Evolutionary conservation across 2,329 filamentous ascomycete species (phyloP).

Genomic region (Fonsecaea pugnacius): DNA sequence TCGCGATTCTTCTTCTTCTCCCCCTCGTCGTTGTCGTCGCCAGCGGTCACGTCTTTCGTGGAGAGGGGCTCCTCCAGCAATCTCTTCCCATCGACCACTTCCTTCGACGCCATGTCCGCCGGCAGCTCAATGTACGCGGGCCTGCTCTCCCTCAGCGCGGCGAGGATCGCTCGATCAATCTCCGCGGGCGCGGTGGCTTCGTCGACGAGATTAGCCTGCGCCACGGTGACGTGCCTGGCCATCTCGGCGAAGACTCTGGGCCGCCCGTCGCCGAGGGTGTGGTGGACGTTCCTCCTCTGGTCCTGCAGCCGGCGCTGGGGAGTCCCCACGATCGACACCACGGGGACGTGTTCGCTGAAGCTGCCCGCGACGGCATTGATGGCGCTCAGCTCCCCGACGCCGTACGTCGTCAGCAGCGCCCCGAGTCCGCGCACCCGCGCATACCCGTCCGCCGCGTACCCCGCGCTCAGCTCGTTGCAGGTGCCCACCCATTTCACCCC

Average conservation of each 20-base stretch:
- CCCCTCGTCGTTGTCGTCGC: conserved; percentile 69
- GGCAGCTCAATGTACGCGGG: conserved; percentile 63
- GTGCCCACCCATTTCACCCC: conserved; percentile 64
- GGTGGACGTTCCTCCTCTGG: conserved; percentile 45
- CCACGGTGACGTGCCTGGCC: conserved; percentile 54
- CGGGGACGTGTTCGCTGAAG: conserved; percentile 63
- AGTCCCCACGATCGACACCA: conserved; percentile 65
- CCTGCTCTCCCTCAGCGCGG: conserved; percentile 56
- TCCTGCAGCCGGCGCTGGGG: conserved; percentile 55
- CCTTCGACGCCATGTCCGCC: conserved; percentile 53
- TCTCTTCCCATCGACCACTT: conserved; percentile 62
- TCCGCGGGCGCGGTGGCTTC: conserved; percentile 51
- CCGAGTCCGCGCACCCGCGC: conserved; percentile 58
- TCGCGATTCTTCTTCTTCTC: conserved; percentile 53
- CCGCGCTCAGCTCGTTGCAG: conserved; percentile 66
- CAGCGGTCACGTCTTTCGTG: conserved; percentile 50
- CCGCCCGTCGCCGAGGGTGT: conserved; percentile 52
- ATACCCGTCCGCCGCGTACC: conserved; percentile 78
- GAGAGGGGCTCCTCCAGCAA: conserved; percentile 71
- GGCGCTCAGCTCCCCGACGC: conserved; percentile 58
- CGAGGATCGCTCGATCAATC: conserved; percentile 56
- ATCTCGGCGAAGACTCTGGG: conserved; percentile 58
- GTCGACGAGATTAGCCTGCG: conserved; percentile 53
- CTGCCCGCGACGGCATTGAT: conserved; percentile 46
- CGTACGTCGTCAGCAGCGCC: conserved; percentile 60